phyloP scores from a whole-genome alignment of 257 asterid species.

The Thymus mandschuricus region DNA sequence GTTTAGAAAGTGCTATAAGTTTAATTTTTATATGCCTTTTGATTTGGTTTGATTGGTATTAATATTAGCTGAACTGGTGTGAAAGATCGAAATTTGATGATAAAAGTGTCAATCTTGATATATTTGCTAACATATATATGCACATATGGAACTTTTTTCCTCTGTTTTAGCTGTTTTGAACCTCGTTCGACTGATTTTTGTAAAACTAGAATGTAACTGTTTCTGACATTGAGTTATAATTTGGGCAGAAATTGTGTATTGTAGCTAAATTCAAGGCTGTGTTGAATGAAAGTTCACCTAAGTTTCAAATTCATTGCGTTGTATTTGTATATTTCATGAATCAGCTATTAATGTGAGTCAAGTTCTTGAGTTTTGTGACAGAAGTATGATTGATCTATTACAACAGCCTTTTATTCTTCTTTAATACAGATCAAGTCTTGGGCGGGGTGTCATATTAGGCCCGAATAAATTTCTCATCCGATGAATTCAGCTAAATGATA shows the following conservation, averaged over 20 bases:
- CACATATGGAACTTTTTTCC: not conserved
- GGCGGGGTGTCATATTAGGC: conserved; percentile 66
- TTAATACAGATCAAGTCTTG: conserved; percentile 91
- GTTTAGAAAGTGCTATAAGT: not conserved
- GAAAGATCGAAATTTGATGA: conserved; percentile 9
- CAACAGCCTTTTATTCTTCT: conserved; percentile 37
- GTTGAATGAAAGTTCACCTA: not conserved
- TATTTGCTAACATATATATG: not conserved
- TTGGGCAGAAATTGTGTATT: not conserved
- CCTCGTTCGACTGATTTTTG: not conserved
- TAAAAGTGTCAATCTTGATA: conserved; percentile 15
- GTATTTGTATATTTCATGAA: not conserved
- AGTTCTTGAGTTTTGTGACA: not conserved
- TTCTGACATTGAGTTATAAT: not conserved
- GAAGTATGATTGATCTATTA: conserved; percentile 41
- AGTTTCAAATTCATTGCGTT: not conserved
- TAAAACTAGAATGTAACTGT: not conserved
- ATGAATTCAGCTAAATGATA: conserved; percentile 26
- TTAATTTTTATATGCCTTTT: not conserved
- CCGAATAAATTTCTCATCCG: conserved; percentile 48
- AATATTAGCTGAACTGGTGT: not conserved
- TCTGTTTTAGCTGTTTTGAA: not conserved
- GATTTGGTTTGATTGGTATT: conserved; percentile 25
- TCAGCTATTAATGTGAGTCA: not conserved
- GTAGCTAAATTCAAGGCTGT: not conserved